These are phyloP conservation scores for Stachybotrys elegans DNA, from an alignment of 2,329 filamentous ascomycete genomes.

Conservation along the genomic window DNA sequence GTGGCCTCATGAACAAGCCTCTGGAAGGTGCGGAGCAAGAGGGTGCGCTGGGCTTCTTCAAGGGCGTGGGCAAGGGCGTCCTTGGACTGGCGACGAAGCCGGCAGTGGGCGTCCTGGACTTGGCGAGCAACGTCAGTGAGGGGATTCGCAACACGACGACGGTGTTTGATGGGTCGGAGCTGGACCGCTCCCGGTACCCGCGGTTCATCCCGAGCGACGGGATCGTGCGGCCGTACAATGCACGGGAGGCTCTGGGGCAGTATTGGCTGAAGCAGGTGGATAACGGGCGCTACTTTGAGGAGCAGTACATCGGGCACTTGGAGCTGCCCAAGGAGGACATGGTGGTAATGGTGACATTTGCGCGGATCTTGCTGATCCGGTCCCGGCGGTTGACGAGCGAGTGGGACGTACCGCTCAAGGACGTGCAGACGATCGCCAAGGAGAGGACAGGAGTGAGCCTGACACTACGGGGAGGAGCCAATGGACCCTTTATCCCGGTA, in stretches of 20 bases:
- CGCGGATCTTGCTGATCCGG: slow-evolving; percentile 83
- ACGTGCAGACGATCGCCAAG: slow-evolving; percentile 95
- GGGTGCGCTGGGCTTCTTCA: slow-evolving; percentile 90
- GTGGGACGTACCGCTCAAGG: slow-evolving; percentile 94
- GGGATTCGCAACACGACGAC: slow-evolving; percentile 98
- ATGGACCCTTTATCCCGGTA: slow-evolving; percentile 91
- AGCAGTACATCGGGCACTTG: slow-evolving; percentile 93
- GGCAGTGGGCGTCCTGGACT: slow-evolving; percentile 91
- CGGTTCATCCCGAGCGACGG: slow-evolving; percentile 91
- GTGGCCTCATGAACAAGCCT: slow-evolving; percentile 87
- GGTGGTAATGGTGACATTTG: slow-evolving; percentile 83
- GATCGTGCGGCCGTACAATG: slow-evolving; percentile 88
- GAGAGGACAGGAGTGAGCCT: slow-evolving; percentile 92
- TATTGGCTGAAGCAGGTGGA: slow-evolving; percentile 99
- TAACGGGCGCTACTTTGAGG: slow-evolving; percentile 96
- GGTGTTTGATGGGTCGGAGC: slow-evolving; percentile 89
- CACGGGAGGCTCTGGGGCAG: slow-evolving; percentile 91
- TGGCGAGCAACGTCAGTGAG: slow-evolving; percentile 94
- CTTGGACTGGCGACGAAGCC: slow-evolving; percentile 95
- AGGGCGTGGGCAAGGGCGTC: slow-evolving; percentile 93
- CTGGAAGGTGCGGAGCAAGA: slow-evolving; percentile 95
- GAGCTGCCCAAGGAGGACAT: slow-evolving; percentile 86
- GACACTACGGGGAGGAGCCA: slow-evolving; percentile 80
- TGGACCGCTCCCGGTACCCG: slow-evolving; percentile 90
- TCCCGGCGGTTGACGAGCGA: slow-evolving; percentile 81